Percentiles rank a stretch among this genome's conserved stretches.
These are phyloP conservation scores for Plantago lanceolata DNA, from an alignment of 305 asterid genomes.

Conservation along the genomic window DNA sequence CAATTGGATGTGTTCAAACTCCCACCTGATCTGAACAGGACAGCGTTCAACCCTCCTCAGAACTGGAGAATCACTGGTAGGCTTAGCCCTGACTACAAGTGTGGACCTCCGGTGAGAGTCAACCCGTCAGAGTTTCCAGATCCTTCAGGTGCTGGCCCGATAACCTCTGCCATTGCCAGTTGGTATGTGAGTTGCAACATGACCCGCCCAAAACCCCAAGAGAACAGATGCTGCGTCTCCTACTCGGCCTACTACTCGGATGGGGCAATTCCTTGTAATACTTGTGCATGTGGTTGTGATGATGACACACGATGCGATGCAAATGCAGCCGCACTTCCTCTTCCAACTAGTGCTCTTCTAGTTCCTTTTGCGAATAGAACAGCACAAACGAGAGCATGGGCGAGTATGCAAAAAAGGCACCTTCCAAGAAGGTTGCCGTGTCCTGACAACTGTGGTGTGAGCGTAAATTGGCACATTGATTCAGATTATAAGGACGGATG, in stretches of 20 bases:
- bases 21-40: constrained; percentile 74
- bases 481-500: constrained; percentile 70
- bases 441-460: constrained; percentile 86
- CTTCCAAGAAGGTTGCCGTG: constrained; percentile 62
- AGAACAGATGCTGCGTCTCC: constrained; percentile 68
- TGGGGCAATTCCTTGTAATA: constrained; percentile 61
- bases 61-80: constrained; percentile 66
- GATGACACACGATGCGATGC: constrained; percentile 36
- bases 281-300: constrained; percentile 84
- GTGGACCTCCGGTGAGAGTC: constrained; percentile 68
- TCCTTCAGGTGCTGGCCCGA: constrained; percentile 46
- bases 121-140: constrained; percentile 73
- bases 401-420: constrained; percentile 33
- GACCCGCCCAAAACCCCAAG: constrained; percentile 50
- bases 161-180: constrained; percentile 53
- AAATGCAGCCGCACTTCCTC: constrained; percentile 34
- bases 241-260: constrained; percentile 76
- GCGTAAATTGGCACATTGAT: constrained; percentile 86
- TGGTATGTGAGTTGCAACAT: constrained; percentile 78
- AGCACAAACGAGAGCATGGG: constrained; percentile 51
- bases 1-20: constrained; percentile 74
- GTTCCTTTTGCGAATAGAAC: constrained; percentile 68
- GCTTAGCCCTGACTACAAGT: constrained; percentile 59
- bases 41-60: constrained; percentile 70
- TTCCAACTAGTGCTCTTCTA: constrained; percentile 68